These are phyloP conservation scores for Chrysanthemum makinoi DNA, from an alignment of 129 eudicot species.

Conservation along the genomic window DNA sequence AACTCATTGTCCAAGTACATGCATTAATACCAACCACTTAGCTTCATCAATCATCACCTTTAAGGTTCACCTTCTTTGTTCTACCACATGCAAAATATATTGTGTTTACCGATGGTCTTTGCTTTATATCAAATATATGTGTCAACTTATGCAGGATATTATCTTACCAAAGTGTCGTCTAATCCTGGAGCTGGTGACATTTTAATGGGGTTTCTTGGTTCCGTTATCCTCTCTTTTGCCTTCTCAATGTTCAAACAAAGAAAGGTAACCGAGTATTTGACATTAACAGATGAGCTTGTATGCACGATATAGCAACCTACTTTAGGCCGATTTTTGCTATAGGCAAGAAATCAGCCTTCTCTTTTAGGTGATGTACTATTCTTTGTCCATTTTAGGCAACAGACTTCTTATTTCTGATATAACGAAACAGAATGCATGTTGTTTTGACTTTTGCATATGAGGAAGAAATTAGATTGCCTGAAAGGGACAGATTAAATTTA, in stretches of 20 bases:
- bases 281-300: not conserved
- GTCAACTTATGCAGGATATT: slow-evolving; percentile 57
- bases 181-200: slow-evolving; percentile 99
- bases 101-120: slow-evolving; percentile 15
- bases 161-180: slow-evolving; percentile 88
- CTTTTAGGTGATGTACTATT: no score
- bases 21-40: no score
- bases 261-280: slow-evolving; percentile 48
- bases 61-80: not conserved
- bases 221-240: slow-evolving; percentile 93
- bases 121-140: slow-evolving; percentile 17
- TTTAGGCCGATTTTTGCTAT: not conserved
- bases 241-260: slow-evolving; percentile 98
- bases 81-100: not conserved
- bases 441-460: no score
- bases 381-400: no score
- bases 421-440: no score
- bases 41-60: not conserved
- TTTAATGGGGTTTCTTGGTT: slow-evolving; percentile 95
- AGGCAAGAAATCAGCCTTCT: no score
- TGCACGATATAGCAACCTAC: slow-evolving; percentile 5
- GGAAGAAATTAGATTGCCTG: no score
- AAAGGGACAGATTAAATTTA: not conserved
- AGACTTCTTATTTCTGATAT: no score
- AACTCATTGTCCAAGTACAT: no score